phyloP scores from a whole-genome alignment of 2,329 filamentous ascomycete species.

The Cladobotryum protrusum region DNA sequence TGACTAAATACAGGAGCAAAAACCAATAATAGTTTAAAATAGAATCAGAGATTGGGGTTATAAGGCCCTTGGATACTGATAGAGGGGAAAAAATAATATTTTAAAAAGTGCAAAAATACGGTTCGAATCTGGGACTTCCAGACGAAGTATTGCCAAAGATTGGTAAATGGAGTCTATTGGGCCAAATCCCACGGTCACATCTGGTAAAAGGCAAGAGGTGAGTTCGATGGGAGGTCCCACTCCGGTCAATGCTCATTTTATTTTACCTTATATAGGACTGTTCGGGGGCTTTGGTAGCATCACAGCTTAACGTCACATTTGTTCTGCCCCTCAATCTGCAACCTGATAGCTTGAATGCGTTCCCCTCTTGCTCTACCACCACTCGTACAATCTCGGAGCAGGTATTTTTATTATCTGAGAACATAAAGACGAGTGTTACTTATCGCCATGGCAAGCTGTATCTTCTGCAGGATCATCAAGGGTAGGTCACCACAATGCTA shows the following conservation, averaged over 20 bases:
- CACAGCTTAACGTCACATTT: neutral
- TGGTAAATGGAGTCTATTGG: constrained; percentile 46
- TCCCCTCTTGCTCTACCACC: neutral
- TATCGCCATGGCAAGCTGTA: constrained; percentile 50
- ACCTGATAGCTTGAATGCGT: neutral
- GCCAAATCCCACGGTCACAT: constrained; percentile 61
- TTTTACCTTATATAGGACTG: neutral
- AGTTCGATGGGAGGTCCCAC: constrained; percentile 67
- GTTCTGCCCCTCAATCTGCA: neutral
- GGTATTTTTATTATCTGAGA: neutral
- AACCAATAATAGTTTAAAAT: too few relatives aligned
- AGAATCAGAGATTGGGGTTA: too few relatives aligned
- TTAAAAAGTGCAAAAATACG: constrained; percentile 19
- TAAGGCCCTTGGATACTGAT: too few relatives aligned
- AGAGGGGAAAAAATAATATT: constrained; percentile 7
- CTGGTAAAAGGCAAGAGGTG: constrained; percentile 77
- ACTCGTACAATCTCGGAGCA: too few relatives aligned
- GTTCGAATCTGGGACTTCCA: constrained; percentile 37
- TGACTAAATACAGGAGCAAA: too few relatives aligned
- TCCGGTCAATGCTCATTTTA: constrained; percentile 33
- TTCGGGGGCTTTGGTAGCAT: too few relatives aligned
- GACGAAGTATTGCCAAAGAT: constrained; percentile 44
- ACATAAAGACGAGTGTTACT: neutral
- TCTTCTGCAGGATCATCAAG: constrained; percentile 99
- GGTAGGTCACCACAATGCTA: constrained; percentile 39